A percentile compares a stretch with the other conserved stretches of the same genome.
These are phyloP conservation scores for Kodamaea kaohsiungensis DNA, from an alignment of 805 yeast species.

Conservation along the genomic window DNA sequence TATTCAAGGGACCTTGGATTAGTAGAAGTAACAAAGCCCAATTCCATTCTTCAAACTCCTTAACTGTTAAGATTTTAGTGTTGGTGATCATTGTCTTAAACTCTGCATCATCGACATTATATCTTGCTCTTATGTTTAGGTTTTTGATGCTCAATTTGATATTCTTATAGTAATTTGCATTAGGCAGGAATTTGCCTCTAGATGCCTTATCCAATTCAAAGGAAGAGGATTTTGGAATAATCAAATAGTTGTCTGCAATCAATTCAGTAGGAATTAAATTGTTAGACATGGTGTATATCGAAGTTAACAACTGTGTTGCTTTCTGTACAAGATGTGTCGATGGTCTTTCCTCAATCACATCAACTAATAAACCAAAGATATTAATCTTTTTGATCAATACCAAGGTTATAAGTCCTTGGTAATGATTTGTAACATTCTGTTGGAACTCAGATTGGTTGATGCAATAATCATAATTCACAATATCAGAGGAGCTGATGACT, in stretches of 20 bases:
- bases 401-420: constrained; percentile 58
- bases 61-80: constrained; percentile 73
- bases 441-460: constrained; percentile 26
- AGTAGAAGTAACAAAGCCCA: constrained; percentile 74
- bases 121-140: constrained; percentile 22
- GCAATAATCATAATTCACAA: neutral
- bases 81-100: constrained; percentile 65
- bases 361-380: constrained; percentile 49
- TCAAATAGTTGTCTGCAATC: constrained; percentile 18
- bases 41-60: constrained; percentile 83
- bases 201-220: constrained; percentile 51
- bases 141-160: constrained; percentile 24
- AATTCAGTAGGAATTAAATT: constrained; percentile 54
- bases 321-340: constrained; percentile 49
- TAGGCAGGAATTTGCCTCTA: constrained; percentile 35
- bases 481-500: neutral
- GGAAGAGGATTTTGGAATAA: constrained; percentile 16
- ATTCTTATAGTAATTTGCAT: constrained; percentile 25
- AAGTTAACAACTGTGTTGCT: constrained; percentile 65
- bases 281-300: constrained; percentile 55
- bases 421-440: constrained; percentile 55
- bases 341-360: constrained; percentile 38
- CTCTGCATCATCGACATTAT: constrained; percentile 57
- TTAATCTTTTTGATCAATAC: constrained; percentile 51
- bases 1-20: constrained; percentile 81